Percentiles rank a stretch among this genome's conserved stretches.
These are phyloP conservation scores for Trypanosomatidae sp. DNA, from an alignment of 208 protist species.

Conservation along the genomic window DNA sequence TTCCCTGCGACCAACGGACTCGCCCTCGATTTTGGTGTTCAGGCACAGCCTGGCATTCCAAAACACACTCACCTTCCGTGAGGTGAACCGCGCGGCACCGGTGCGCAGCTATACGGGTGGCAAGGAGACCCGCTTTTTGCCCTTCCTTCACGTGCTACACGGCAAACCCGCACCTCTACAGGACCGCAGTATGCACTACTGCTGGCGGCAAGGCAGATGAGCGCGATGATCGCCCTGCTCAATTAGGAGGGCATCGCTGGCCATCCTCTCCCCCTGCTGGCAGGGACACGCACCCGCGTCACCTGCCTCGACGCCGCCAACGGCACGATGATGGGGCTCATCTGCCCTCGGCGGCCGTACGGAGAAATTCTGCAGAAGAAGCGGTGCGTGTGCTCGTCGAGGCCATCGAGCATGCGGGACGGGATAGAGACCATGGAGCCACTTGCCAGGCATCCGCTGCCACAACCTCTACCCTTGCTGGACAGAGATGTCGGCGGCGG, in stretches of 20 bases:
- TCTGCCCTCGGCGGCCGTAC: slow-evolving; percentile 32
- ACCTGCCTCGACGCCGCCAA: slow-evolving; percentile 29
- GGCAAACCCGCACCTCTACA: slow-evolving; percentile 9
- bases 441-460: slow-evolving; percentile 26
- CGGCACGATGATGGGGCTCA: slow-evolving; percentile 43
- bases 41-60: slow-evolving; percentile 36
- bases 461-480: slow-evolving; percentile 32
- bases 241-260: slow-evolving; percentile 25
- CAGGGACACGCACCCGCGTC: slow-evolving; percentile 36
- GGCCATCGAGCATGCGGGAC: slow-evolving; percentile 10
- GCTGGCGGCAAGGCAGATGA: slow-evolving; percentile 29
- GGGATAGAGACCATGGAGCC: slow-evolving; percentile 41
- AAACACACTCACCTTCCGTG: slow-evolving; percentile 36
- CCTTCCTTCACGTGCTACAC: slow-evolving; percentile 27
- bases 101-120: slow-evolving; percentile 33
- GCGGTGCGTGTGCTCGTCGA: slow-evolving; percentile 18
- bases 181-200: slow-evolving; percentile 28
- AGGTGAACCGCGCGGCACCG: slow-evolving; percentile 31
- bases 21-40: slow-evolving; percentile 25
- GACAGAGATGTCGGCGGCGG: slow-evolving; percentile 25
- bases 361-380: slow-evolving; percentile 18
- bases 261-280: slow-evolving; percentile 15
- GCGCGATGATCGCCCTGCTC: slow-evolving; percentile 18
- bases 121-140: slow-evolving; percentile 45
- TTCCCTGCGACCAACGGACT: background rate